Conservation (phyloP, 2,329 filamentous ascomycete species). For the Zymoseptoria ardabiliae region DNA sequence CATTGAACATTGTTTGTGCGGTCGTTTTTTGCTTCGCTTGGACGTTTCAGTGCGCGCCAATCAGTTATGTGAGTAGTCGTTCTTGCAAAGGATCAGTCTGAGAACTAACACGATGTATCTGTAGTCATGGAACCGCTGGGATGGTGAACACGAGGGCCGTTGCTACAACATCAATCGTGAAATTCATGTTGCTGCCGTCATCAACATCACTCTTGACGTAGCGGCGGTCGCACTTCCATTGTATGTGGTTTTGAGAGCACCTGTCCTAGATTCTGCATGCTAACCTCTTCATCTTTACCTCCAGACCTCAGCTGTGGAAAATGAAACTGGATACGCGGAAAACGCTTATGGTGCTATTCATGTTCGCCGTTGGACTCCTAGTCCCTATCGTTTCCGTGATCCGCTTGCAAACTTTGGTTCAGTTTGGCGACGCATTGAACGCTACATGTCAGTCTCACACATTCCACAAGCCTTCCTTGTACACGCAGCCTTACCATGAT, state of each 20-base stretch:
- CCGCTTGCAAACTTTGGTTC: constrained; percentile 10
- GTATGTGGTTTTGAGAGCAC: background rate
- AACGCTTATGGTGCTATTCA: constrained; percentile 12
- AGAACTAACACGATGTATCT: background rate
- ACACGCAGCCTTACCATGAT: background rate
- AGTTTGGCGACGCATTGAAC: constrained; percentile 11
- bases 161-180: constrained; percentile 15
- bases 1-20: constrained; percentile 11
- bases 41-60: constrained; percentile 11
- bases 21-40: constrained; percentile 11
- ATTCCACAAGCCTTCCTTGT: background rate
- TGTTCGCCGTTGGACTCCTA: constrained; percentile 15
- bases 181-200: constrained; percentile 10
- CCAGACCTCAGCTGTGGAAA: constrained; percentile 10
- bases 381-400: constrained; percentile 13
- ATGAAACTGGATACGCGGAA: constrained; percentile 13
- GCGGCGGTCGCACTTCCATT: constrained; percentile 11
- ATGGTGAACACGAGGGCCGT: constrained; percentile 5
- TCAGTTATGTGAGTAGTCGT: constrained; percentile 3
- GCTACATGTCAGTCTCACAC: constrained; percentile 5
- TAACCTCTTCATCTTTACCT: too few species aligned
- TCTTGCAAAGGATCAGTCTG: background rate
- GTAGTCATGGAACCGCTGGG: constrained; percentile 14
- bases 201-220: constrained; percentile 14
- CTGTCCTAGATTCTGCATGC: too few species aligned